A percentile compares a stretch with the other conserved stretches of the same genome.
Conservation (phyloP, 805 yeast species). For the Teunomyces funiuensis region DNA sequence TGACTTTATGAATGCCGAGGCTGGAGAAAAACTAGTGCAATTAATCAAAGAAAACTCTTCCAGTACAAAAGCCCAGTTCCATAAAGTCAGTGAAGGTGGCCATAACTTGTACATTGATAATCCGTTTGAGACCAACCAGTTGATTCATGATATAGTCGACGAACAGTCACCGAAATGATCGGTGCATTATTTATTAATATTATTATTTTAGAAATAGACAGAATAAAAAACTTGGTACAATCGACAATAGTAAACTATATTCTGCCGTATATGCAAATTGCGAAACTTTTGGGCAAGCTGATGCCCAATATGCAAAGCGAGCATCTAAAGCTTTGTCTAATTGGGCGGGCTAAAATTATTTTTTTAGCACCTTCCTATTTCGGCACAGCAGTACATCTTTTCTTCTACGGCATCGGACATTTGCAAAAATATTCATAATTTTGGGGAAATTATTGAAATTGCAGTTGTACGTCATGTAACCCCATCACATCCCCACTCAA, state of each 20-base stretch:
- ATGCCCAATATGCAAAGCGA: too few relatives aligned
- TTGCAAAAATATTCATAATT: neutral
- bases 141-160: slow-evolving; percentile 13
- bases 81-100: slow-evolving; percentile 37
- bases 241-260: too few relatives aligned
- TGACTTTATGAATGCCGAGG: slow-evolving; percentile 70
- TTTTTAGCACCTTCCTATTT: too few relatives aligned
- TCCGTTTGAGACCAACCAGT: slow-evolving; percentile 41
- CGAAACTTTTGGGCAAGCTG: too few relatives aligned
- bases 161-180: neutral
- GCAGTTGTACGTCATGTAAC: neutral
- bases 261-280: too few relatives aligned
- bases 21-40: slow-evolving; percentile 43
- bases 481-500: neutral
- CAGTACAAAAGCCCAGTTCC: slow-evolving; percentile 18
- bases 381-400: too few relatives aligned
- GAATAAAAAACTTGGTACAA: neutral
- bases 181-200: neutral
- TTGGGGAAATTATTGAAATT: neutral
- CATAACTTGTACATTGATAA: slow-evolving; percentile 46
- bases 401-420: neutral
- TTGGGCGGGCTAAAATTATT: too few relatives aligned
- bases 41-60: slow-evolving; percentile 1
- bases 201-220: too few relatives aligned
- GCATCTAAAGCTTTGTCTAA: too few relatives aligned